Conservation (phyloP, 352 stramenopile species). For the Stephanocyclus meneghinianus region DNA sequence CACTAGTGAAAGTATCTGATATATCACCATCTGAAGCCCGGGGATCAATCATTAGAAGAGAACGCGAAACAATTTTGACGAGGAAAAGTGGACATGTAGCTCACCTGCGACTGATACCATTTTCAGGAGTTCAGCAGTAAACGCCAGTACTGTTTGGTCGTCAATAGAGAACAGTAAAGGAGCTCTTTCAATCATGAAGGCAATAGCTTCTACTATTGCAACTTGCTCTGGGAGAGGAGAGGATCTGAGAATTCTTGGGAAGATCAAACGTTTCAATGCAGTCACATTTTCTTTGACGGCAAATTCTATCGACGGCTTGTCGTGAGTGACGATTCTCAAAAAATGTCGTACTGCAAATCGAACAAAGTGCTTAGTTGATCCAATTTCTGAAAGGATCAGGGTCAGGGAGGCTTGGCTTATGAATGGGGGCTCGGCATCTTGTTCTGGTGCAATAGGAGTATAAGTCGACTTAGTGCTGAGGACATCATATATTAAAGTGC, state of each 20-base stretch:
- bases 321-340: conserved; percentile 52
- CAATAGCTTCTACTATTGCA: conserved; percentile 71
- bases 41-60: background rate
- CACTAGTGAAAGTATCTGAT: conserved; percentile 63
- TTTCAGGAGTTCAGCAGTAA: conserved; percentile 81
- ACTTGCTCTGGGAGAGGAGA: conserved; percentile 78
- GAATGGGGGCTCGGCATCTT: background rate
- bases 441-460: background rate
- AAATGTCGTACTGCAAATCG: conserved; percentile 58
- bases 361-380: conserved; percentile 73
- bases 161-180: conserved; percentile 66
- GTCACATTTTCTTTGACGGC: conserved; percentile 55
- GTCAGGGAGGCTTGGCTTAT: conserved; percentile 63
- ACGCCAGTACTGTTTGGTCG: conserved; percentile 76
- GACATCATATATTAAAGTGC: conserved; percentile 52
- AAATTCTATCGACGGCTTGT: conserved; percentile 23
- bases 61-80: background rate
- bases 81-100: background rate
- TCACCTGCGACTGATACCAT: conserved; percentile 75
- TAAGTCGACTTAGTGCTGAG: conserved; percentile 38
- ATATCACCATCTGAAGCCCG: conserved; percentile 73
- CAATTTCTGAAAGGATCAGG: conserved; percentile 71
- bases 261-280: conserved; percentile 72
- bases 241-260: conserved; percentile 72
- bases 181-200: conserved; percentile 70